These are phyloP conservation scores for Exophiala sideris DNA, from an alignment of 2,329 filamentous ascomycete genomes.

Conservation along the genomic window DNA sequence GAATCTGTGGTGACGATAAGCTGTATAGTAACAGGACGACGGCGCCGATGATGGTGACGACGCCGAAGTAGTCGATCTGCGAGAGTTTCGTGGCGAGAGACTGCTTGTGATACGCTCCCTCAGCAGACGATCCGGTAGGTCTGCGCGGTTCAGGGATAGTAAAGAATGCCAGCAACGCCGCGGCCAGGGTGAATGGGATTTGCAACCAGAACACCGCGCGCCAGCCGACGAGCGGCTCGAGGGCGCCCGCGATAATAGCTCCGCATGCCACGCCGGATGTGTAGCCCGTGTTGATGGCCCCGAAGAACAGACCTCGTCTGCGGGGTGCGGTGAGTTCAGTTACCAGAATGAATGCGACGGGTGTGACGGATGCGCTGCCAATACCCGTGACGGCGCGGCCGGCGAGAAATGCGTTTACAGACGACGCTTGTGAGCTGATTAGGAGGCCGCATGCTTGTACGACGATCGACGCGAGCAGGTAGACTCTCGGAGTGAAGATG, in stretches of 20 bases:
- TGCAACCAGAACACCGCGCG: conserved; percentile 71
- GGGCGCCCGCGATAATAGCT: conserved; percentile 65
- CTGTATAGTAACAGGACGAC: conserved; percentile 71
- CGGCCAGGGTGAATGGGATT: conserved; percentile 59
- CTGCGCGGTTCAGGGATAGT: conserved; percentile 56
- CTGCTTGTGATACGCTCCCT: conserved; percentile 36
- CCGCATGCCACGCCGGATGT: conserved; percentile 69
- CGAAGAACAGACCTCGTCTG: conserved; percentile 69
- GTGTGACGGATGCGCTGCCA: conserved; percentile 69
- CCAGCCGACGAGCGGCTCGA: conserved; percentile 66
- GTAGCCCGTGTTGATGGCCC: conserved; percentile 68
- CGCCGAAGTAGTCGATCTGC: conserved; percentile 72
- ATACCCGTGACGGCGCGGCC: conserved; percentile 67
- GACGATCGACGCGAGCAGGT: conserved; percentile 61
- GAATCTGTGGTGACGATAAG: conserved; percentile 62
- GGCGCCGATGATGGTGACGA: conserved; percentile 60
- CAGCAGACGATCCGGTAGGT: conserved; percentile 24
- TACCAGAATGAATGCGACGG: conserved; percentile 69
- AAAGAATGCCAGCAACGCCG: conserved; percentile 61
- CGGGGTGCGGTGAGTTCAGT: conserved; percentile 69
- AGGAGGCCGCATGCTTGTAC: conserved; percentile 61
- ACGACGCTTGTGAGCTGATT: conserved; percentile 60
- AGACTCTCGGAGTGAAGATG: conserved; percentile 64
- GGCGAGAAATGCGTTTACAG: conserved; percentile 61
- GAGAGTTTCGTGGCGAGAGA: conserved; percentile 55